A percentile compares a stretch with the other conserved stretches of the same genome.
Conservation (phyloP, 129 eudicot species). For the Tagetes erecta region DNA sequence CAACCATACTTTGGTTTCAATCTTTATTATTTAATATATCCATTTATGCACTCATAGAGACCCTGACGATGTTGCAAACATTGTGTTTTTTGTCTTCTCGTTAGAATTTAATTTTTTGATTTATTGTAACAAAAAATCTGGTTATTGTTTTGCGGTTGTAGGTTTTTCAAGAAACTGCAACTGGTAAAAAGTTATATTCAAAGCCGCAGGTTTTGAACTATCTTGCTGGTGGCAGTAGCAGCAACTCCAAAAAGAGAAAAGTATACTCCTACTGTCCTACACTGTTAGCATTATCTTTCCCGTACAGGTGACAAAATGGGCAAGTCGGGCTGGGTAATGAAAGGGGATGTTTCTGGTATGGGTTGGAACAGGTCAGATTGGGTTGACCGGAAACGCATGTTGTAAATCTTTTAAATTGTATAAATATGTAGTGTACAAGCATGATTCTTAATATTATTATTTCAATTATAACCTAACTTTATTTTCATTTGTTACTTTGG, state of each 20-base stretch:
- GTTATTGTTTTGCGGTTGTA: conserved; percentile 21
- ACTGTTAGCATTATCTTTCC: conserved; percentile 1
- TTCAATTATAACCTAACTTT: background rate
- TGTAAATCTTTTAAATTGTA: background rate
- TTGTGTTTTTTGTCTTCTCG: conserved; percentile 17
- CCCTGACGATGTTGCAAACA: background rate
- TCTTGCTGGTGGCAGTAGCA: conserved; percentile 31
- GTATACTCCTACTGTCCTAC: conserved; percentile 18
- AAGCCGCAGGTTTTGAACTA: conserved; percentile 51
- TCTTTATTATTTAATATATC: background rate
- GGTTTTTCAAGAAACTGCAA: conserved; percentile 41
- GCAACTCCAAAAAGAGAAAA: conserved; percentile 35
- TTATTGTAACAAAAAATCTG: background rate
- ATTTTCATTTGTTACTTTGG: conserved; percentile 10
- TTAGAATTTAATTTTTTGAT: conserved; percentile 28
- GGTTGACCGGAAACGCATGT: background rate
- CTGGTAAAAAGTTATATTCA: conserved; percentile 47
- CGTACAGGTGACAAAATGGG: background rate
- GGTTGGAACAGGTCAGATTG: background rate
- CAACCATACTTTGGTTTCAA: background rate
- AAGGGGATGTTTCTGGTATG: background rate
- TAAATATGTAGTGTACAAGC: background rate
- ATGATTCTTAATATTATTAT: background rate
- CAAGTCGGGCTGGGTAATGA: background rate
- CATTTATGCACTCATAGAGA: background rate